A percentile compares a stretch with the other conserved stretches of the same genome.
Evolutionary conservation across 441 rosid species (phyloP).

Genomic region (Sinapis alba): DNA sequence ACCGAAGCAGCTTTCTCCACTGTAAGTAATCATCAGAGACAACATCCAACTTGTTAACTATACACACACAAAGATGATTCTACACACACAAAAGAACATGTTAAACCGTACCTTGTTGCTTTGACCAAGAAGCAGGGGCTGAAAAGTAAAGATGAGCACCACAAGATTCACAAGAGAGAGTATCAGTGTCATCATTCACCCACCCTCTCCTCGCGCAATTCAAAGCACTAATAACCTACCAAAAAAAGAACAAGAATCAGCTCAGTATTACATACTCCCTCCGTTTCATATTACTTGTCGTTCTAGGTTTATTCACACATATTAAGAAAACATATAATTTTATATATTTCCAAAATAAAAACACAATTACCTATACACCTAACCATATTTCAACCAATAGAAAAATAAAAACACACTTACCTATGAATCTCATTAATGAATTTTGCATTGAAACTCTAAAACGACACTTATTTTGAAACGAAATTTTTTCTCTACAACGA

Average conservation of each 20-base stretch:
- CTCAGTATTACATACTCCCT: background rate
- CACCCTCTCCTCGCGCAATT: constrained; percentile 95
- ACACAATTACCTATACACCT: no score
- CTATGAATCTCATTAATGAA: no score
- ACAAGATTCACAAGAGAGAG: constrained; percentile 85
- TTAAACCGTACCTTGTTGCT: constrained; percentile 66
- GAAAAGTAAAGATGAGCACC: constrained; percentile 87
- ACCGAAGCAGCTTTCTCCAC: constrained; percentile 92
- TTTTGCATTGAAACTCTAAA: no score
- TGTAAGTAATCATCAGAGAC: constrained; percentile 37
- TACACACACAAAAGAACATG: constrained; percentile 9
- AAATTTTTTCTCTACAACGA: no score
- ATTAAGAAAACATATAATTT: no score
- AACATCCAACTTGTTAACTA: background rate
- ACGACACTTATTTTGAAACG: no score
- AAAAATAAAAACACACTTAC: no score
- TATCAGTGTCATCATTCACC: constrained; percentile 83
- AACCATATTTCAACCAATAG: no score
- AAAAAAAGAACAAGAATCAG: background rate
- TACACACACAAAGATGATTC: background rate
- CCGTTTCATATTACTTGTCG: no score
- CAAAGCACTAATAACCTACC: constrained; percentile 80
- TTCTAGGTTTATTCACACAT: no score
- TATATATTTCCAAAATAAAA: no score
- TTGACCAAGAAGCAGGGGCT: constrained; percentile 83